Evolutionary conservation across 345 rosid genomes (phyloP), one percentile per base, ranked within the genome.

Genomic region (Populus davidiana): DNA sequence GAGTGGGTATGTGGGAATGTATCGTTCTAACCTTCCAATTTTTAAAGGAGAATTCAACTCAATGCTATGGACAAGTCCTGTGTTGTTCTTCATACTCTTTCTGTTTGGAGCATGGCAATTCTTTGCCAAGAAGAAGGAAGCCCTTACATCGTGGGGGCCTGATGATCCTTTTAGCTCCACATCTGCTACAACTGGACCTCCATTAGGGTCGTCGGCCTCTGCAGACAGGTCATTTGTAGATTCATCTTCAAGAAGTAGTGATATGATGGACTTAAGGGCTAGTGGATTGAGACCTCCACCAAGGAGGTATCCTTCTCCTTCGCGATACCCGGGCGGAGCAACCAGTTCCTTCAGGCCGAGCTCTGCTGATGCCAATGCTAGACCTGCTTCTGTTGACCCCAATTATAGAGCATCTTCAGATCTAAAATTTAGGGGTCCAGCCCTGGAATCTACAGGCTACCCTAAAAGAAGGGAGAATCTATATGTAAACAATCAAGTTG

Each of bases 111-210:
- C 97, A 4, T 96, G 99, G 99, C 93, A 92, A 71, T 93, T 96
- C 73, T 96, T 96, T 64, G 93, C 98, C 4, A 93, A 93, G 93
- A 96, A 96, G 91, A 93, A 96, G 85, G 99, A 93, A 79, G 91
- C 90, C 10, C 89, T 96, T 61, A 93, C 97, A 1, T 91, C 97
- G 10, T 96, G 98, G 98, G 99, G 99, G 78, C 90, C 96, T 0
- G 94, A 92, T 38, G 99, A 95, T 73, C 95, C 97, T 44, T 95
- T 95, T 73, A 69, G 77, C 74, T 88, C 97, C 23, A 49, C 88
- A 35, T 66, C 91, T 6, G 86, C 90, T 23, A 33, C 91, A 33
- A 47, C 86, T 10, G 85, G 86, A 10, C 81, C 90, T 1, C 86
- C 88, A 8, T 75, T 86, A 67, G 94, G 80, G 68, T 80, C 89